These are phyloP conservation scores for Yamadazyma endophytica DNA, from an alignment of 805 yeast species.

Conservation along the genomic window DNA sequence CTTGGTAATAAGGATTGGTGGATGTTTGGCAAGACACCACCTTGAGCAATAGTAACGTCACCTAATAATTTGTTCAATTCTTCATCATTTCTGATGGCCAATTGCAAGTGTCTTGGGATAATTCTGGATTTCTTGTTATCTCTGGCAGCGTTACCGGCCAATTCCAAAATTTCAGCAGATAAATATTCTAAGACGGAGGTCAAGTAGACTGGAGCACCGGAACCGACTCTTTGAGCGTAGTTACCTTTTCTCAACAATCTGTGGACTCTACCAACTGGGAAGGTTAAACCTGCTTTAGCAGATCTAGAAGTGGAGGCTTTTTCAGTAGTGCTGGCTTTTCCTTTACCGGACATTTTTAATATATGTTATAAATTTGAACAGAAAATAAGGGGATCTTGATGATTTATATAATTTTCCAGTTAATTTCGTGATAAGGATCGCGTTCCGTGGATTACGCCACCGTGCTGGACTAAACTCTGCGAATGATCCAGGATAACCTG, in stretches of 20 bases:
- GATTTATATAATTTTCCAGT: too few species aligned
- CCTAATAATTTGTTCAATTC: slow-evolving; percentile 91
- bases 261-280: slow-evolving; percentile 99
- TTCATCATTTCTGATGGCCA: slow-evolving; percentile 98
- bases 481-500: too few species aligned
- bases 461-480: too few species aligned
- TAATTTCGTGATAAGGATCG: too few species aligned
- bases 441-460: too few species aligned
- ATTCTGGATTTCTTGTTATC: slow-evolving; percentile 99
- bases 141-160: slow-evolving; percentile 98
- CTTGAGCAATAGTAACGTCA: slow-evolving; percentile 96
- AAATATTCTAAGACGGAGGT: slow-evolving; percentile 96
- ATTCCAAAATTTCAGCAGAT: slow-evolving; percentile 96
- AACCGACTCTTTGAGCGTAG: slow-evolving; percentile 98
- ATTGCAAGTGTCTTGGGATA: slow-evolving; percentile 97
- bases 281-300: slow-evolving; percentile 96
- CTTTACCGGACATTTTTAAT: slow-evolving; percentile 72
- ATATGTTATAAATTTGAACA: slow-evolving; percentile 1
- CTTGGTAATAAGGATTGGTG: slow-evolving; percentile 88
- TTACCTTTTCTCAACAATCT: slow-evolving; percentile 94
- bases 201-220: slow-evolving; percentile 98
- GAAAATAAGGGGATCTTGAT: neutral
- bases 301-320: slow-evolving; percentile 98
- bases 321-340: slow-evolving; percentile 91
- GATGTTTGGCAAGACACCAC: slow-evolving; percentile 98